A percentile compares a stretch with the other conserved stretches of the same genome.
Conservation (phyloP, 768 basidiomycete species). For the Termitomyces sp. region DNA sequence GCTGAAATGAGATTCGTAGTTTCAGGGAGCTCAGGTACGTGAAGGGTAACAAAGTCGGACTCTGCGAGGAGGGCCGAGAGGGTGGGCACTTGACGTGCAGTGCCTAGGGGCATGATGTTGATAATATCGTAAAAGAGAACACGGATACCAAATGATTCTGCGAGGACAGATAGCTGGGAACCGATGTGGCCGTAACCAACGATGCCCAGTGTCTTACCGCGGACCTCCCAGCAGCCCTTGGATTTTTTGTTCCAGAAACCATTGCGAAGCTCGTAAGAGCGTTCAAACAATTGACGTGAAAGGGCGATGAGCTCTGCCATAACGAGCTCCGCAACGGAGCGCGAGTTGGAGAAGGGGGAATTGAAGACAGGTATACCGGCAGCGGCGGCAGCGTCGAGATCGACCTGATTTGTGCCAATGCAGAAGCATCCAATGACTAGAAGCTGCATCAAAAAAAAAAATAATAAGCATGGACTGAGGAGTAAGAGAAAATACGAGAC, state of each 20-base stretch:
- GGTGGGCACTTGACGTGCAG: conserved; percentile 84
- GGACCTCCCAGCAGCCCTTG: conserved; percentile 96
- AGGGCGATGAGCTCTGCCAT: conserved; percentile 91
- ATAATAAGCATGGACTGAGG: neutral
- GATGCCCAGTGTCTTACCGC: conserved; percentile 97
- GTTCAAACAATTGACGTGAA: conserved; percentile 91
- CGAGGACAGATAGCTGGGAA: conserved; percentile 92
- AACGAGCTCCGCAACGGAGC: conserved; percentile 98
- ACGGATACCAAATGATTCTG: conserved; percentile 93
- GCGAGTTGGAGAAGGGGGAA: conserved; percentile 97
- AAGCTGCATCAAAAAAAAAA: conserved; percentile 62
- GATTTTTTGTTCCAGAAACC: conserved; percentile 99
- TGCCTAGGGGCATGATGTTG: conserved; percentile 97
- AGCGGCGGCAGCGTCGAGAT: conserved; percentile 75
- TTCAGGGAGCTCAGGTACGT: conserved; percentile 95
- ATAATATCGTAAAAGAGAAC: conserved; percentile 95
- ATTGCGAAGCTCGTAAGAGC: conserved; percentile 79
- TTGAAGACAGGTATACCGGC: conserved; percentile 98
- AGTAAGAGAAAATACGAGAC: conserved; percentile 15
- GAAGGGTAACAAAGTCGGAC: conserved; percentile 93
- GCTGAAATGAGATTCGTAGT: conserved; percentile 91
- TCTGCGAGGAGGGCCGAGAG: conserved; percentile 68
- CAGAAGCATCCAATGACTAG: conserved; percentile 98
- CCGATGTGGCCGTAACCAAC: conserved; percentile 99
- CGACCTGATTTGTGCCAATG: conserved; percentile 98